These are phyloP conservation scores for Clarireedia paspali DNA, from an alignment of 2,329 filamentous ascomycete species.

Conservation along the genomic window DNA sequence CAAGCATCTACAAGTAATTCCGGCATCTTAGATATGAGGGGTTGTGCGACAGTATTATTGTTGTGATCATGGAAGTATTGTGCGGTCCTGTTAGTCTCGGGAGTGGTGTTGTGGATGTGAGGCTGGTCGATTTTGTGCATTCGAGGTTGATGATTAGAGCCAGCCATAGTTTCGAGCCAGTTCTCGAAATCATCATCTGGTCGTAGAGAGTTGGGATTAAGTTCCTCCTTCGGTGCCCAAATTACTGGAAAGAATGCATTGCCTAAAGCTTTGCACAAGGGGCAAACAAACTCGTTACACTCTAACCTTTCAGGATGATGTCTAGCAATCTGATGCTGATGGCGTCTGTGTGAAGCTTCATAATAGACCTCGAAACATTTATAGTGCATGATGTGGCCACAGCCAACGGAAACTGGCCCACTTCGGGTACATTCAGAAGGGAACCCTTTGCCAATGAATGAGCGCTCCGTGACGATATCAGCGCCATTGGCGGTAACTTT, in stretches of 20 bases:
- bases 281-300: conserved; percentile 87
- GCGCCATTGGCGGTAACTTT: conserved; percentile 69
- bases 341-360: conserved; percentile 73
- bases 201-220: conserved; percentile 66
- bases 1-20: conserved; percentile 27
- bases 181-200: conserved; percentile 51
- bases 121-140: conserved; percentile 12
- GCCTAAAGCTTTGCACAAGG: conserved; percentile 90
- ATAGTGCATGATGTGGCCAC: conserved; percentile 98
- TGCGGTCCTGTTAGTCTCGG: conserved; percentile 10
- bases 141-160: conserved; percentile 7
- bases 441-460: conserved; percentile 85
- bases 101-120: conserved; percentile 5
- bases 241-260: conserved; percentile 92
- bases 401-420: conserved; percentile 82
- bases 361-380: conserved; percentile 91
- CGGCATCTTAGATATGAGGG: conserved; percentile 20
- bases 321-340: conserved; percentile 85
- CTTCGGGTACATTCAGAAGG: conserved; percentile 56
- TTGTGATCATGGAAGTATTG: conserved; percentile 24
- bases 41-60: conserved; percentile 16
- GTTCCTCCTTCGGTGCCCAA: conserved; percentile 88
- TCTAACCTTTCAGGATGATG: conserved; percentile 81
- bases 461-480: conserved; percentile 64
- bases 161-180: conserved; percentile 18